A percentile compares a stretch with the other conserved stretches of the same genome.
Evolutionary conservation across 495 filamentous ascomycete species (phyloP).

Genomic region (Clohesyomyces aquaticus): DNA sequence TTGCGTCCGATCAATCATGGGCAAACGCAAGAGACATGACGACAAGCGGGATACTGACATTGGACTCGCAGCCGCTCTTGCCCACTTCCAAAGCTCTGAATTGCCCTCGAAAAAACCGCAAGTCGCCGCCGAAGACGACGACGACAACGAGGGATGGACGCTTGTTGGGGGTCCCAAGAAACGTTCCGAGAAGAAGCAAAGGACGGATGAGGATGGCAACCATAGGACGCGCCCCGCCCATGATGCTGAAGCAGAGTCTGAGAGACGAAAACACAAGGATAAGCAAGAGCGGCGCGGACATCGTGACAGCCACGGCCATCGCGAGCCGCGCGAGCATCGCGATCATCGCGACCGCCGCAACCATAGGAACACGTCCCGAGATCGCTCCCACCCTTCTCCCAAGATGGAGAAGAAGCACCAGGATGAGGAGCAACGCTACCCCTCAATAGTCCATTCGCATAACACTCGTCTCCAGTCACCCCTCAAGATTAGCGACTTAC

Average conservation of each 20-base stretch:
- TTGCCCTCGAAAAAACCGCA: background rate
- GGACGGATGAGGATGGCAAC: background rate
- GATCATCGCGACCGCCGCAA: background rate
- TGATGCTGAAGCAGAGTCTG: background rate
- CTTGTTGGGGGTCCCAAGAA: background rate
- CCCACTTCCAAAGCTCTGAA: background rate
- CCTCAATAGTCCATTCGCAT: slow-evolving; percentile 69
- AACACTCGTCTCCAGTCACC: slow-evolving; percentile 69
- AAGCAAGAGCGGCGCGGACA: too few species aligned
- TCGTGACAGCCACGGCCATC: too few species aligned
- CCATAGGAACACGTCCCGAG: background rate
- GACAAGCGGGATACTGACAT: background rate
- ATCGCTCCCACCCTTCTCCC: background rate
- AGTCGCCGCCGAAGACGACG: background rate
- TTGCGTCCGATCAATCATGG: slow-evolving; percentile 7
- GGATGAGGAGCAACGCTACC: slow-evolving; percentile 60
- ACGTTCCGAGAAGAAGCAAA: background rate
- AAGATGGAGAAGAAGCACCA: slow-evolving; percentile 18
- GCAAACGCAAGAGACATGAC: background rate
- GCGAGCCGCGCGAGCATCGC: background rate
- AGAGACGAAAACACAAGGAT: background rate
- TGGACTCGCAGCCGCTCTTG: too few species aligned
- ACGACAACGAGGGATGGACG: slow-evolving; percentile 4
- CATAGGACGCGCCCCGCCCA: background rate
- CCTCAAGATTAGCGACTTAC: slow-evolving; percentile 78